Percentiles rank a stretch among this genome's conserved stretches.
Evolutionary conservation across 192 early-diverging fungal genomes (phyloP).

Genomic region (Linnemannia elongata): DNA sequence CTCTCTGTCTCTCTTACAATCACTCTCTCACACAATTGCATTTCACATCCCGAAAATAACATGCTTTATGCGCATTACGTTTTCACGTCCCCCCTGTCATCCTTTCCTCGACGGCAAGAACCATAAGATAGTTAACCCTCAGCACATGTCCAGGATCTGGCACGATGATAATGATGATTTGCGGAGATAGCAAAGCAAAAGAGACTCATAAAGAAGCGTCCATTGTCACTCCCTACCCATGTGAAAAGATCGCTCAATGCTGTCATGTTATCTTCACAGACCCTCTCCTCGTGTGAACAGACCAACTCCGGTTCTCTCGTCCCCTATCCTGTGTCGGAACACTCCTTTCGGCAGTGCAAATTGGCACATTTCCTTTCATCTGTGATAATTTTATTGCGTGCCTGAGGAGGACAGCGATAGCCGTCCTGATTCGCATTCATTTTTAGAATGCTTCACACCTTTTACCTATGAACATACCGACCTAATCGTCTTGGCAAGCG

Average conservation of each 20-base stretch:
- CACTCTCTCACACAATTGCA: background rate
- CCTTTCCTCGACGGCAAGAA: background rate
- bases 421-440: too few relatives aligned
- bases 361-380: background rate
- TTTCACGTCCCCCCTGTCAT: background rate
- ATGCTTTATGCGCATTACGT: background rate
- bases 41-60: conserved; percentile 7
- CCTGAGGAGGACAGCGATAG: too few relatives aligned
- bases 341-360: background rate
- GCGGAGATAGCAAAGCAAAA: background rate
- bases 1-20: background rate
- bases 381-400: background rate
- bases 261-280: background rate
- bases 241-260: conserved; percentile 1
- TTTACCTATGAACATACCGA: background rate
- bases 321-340: background rate
- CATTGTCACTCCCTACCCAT: background rate
- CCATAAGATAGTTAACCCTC: background rate
- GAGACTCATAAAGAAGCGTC: background rate
- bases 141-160: background rate
- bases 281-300: background rate
- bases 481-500: background rate
- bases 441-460: background rate
- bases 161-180: background rate
- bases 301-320: background rate